Percentiles rank a stretch among this genome's conserved stretches.
Evolutionary conservation across 495 filamentous ascomycete genomes (phyloP).

Genomic region (Ascobolus immersus): DNA sequence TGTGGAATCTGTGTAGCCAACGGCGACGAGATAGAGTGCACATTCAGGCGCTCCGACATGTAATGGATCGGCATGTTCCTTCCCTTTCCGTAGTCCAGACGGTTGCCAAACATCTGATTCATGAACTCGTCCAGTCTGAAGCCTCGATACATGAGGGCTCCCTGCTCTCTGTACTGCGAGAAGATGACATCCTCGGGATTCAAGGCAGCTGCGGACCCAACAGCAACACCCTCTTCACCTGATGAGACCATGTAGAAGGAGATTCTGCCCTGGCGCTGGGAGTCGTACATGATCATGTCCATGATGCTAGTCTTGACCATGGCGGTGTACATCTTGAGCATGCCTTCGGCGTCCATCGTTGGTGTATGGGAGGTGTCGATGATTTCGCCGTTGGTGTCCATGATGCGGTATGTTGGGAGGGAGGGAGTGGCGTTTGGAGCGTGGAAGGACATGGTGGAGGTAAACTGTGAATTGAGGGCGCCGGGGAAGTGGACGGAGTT

Average conservation of each 20-base stretch:
- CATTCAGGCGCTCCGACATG: conserved; percentile 36
- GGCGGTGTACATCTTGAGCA: conserved; percentile 30
- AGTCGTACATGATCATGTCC: conserved; percentile 12
- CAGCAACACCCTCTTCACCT: conserved; percentile 81
- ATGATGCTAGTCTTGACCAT: conserved; percentile 36
- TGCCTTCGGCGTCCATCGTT: conserved; percentile 41
- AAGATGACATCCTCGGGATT: conserved; percentile 70
- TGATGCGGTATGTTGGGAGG: conserved; percentile 64
- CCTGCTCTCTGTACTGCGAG: conserved; percentile 83
- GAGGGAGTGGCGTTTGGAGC: conserved; percentile 37
- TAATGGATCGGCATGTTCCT: conserved; percentile 98
- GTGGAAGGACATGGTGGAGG: conserved; percentile 46
- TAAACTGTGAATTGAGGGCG: conserved; percentile 85
- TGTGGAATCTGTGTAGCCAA: conserved; percentile 92
- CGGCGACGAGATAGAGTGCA: conserved; percentile 85
- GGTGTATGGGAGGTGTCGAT: conserved; percentile 41
- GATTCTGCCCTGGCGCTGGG: conserved; percentile 48
- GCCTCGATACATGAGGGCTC: conserved; percentile 69
- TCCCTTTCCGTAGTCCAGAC: conserved; percentile 51
- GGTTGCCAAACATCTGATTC: conserved; percentile 83
- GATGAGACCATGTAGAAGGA: conserved; percentile 78
- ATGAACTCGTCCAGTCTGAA: conserved; percentile 61
- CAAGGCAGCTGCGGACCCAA: conserved; percentile 64
- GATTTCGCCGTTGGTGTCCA: conserved; percentile 58
- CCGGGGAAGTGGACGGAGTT: conserved; percentile 70